Conservation (phyloP, 225 moss, liverwort and hornwort species). For the Bryoerythrophyllum caledonicum region DNA sequence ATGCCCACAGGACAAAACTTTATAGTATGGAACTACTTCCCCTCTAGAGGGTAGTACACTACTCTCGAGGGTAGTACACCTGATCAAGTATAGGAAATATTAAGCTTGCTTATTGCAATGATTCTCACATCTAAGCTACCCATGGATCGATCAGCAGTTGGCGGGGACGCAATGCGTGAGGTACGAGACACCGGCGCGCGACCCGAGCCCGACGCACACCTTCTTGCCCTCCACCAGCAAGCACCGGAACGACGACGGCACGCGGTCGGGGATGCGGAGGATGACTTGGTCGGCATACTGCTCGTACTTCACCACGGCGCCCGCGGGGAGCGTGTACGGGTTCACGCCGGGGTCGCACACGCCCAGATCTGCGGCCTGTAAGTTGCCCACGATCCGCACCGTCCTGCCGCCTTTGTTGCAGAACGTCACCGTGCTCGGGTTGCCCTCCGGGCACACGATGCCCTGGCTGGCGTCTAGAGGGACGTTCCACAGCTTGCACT, state of each 20-base stretch:
- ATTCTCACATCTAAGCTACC: neutral
- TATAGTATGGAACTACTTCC: too few relatives aligned
- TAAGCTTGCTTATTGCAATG: neutral
- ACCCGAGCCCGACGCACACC: constrained; percentile 22
- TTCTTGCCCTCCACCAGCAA: neutral
- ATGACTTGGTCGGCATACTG: constrained; percentile 31
- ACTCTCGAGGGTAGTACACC: too few relatives aligned
- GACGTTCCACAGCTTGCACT: constrained; percentile 24
- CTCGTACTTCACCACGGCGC: constrained; percentile 8
- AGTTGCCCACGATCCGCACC: constrained; percentile 37
- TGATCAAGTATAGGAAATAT: too few relatives aligned
- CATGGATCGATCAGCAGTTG: constrained; percentile 5
- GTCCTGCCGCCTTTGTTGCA: constrained; percentile 15
- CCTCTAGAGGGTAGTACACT: too few relatives aligned
- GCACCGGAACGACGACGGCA: constrained; percentile 25
- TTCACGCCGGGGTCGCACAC: constrained; percentile 18
- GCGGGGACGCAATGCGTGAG: constrained; percentile 21
- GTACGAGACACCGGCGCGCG: constrained; percentile 24
- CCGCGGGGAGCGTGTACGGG: neutral
- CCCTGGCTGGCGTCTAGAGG: neutral
- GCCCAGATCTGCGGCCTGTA: constrained; percentile 23
- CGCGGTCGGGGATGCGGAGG: neutral
- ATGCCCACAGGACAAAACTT: too few relatives aligned
- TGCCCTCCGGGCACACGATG: constrained; percentile 22
- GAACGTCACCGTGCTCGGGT: constrained; percentile 26